A percentile compares a stretch with the other conserved stretches of the same genome.
phyloP scores from a whole-genome alignment of 495 filamentous ascomycete genomes.

The Hypomontagnella monticulosa region DNA sequence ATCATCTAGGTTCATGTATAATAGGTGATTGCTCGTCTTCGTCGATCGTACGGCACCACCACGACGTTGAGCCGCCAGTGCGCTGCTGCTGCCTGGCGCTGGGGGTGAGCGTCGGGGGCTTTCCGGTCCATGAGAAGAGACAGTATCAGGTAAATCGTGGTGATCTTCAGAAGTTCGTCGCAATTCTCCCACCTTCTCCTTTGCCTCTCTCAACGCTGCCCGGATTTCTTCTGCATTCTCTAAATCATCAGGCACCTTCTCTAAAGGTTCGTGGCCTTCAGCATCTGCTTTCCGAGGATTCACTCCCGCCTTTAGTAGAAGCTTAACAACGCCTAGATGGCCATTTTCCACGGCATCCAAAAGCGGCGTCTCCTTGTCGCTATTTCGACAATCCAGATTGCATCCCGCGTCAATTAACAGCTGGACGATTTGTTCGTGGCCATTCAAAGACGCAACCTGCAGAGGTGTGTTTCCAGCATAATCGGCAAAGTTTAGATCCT shows the following conservation, averaged over 20 bases:
- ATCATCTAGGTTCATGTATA: slow-evolving; percentile 66
- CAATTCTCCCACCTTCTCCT: slow-evolving; percentile 58
- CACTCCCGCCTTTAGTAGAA: slow-evolving; percentile 83
- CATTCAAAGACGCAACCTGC: slow-evolving; percentile 88
- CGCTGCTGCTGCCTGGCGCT: slow-evolving; percentile 46
- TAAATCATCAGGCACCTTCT: slow-evolving; percentile 74
- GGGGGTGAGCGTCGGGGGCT: slow-evolving; percentile 74
- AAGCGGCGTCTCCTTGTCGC: slow-evolving; percentile 91
- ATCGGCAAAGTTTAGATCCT: slow-evolving; percentile 88
- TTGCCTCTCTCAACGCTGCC: slow-evolving; percentile 62
- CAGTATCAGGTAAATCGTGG: slow-evolving; percentile 60
- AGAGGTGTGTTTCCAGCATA: slow-evolving; percentile 94
- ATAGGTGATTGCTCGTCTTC: slow-evolving; percentile 64
- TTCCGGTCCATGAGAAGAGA: slow-evolving; percentile 73
- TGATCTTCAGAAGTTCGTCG: slow-evolving; percentile 73
- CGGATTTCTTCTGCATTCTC: slow-evolving; percentile 71
- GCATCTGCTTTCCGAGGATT: slow-evolving; percentile 89
- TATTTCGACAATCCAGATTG: slow-evolving; percentile 78
- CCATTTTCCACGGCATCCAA: slow-evolving; percentile 97
- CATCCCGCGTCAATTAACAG: slow-evolving; percentile 83
- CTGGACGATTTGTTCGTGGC: slow-evolving; percentile 81
- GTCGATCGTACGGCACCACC: slow-evolving; percentile 59
- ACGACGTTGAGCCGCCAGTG: slow-evolving; percentile 49
- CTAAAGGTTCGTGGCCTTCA: slow-evolving; percentile 86
- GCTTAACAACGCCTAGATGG: slow-evolving; percentile 87